Evolutionary conservation across 306 rosid genomes (phyloP), one percentile per base, ranked within the genome.

Genomic region (Corylus heterophylla): DNA sequence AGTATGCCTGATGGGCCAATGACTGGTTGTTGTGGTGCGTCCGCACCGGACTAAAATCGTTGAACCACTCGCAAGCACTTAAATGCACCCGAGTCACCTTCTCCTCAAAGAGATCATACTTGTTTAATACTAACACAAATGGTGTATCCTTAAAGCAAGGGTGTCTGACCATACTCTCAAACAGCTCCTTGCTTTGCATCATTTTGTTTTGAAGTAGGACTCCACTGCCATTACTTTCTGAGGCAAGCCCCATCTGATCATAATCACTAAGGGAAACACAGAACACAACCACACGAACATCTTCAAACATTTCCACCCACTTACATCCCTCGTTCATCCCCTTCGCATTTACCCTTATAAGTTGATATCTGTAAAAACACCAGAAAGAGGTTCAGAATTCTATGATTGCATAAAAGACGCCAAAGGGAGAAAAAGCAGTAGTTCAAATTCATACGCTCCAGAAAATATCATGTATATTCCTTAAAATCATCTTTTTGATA

Each of bases 271-370:
- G 92, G 31, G 96, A 75, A n/a, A 89, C 83, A 1, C 96, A 93
- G 51, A 93, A 96, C 68, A 93, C 92, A 18, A 96, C 92, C 9
- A 87, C 98, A 12, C 97, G 89, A 12, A 96, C 99, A 49, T 96
- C 99, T 88, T 93, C 98, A 20, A 96, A 96, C 99, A 96, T 96
- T 84, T 93, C 99, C 63, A 93, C 98, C 99, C 99, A 93, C 79
- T 93, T 96, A 82, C 99, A 91, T 37, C 99, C 96, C 70, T 95
- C 98, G 45, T 69, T 91, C 89, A 96, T 89, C 78, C 99, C 99
- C 90, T 87, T 91, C 27, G 98, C 98, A 80, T 93, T 96, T 64
- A 96, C 98, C 79, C 98, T 89, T 84, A 96, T 93, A 27, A 96
- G 97, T 82, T 96, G 99, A 85, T 90, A 96, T 87, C 99, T 96